Conservation (phyloP, 345 rosid species). For the Balakata baccata region DNA sequence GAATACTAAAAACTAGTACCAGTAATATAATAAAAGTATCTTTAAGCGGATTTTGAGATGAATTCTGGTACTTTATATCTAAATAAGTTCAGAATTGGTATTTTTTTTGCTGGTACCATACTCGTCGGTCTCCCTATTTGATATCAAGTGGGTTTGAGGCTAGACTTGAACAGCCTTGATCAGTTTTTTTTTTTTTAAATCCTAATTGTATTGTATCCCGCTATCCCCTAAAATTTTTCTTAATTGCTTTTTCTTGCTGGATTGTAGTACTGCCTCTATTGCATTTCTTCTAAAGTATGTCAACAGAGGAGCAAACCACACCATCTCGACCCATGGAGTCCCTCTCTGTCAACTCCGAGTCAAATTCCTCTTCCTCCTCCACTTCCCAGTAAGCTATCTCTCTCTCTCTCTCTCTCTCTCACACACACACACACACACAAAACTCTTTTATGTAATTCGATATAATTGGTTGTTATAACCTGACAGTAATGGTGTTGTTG, state of each 20-base stretch:
- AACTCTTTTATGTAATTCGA: background rate
- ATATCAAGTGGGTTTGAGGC: background rate
- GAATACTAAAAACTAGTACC: too few species aligned
- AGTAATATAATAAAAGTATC: too few species aligned
- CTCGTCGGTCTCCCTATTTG: too few species aligned
- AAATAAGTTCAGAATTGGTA: too few species aligned
- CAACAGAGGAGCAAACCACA: constrained; percentile 10
- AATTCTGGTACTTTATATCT: too few species aligned
- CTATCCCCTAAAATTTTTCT: background rate
- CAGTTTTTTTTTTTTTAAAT: too few species aligned
- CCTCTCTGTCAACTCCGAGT: constrained; percentile 7
- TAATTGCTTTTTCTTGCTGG: background rate
- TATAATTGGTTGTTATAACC: background rate
- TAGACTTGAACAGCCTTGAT: background rate
- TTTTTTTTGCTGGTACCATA: too few species aligned
- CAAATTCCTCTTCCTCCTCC: background rate
- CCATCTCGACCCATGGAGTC: constrained; percentile 11
- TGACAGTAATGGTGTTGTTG: background rate
- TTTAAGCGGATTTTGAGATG: too few species aligned
- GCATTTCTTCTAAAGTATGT: background rate
- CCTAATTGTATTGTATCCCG: background rate
- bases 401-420: background rate
- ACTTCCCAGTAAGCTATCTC: background rate
- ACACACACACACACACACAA: too few species aligned
- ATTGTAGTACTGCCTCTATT: background rate